Conservation (phyloP, 805 yeast genomes). For the Metschnikowia sp. region DNA sequence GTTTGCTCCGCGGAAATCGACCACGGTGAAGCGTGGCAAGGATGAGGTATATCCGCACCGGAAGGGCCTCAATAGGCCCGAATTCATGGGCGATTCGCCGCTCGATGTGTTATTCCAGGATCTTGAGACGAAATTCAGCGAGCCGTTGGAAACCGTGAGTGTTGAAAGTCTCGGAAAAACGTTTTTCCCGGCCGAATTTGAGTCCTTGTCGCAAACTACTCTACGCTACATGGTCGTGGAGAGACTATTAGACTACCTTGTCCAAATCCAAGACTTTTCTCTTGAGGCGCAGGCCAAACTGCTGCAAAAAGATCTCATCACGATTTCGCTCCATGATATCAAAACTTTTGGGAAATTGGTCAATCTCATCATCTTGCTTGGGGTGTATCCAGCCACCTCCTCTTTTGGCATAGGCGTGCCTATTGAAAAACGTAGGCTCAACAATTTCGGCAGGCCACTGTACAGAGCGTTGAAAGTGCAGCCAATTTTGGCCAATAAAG, state of each 20-base stretch:
- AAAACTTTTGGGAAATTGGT: conserved; percentile 64
- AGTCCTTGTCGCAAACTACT: neutral
- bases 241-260: conserved; percentile 34
- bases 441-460: conserved; percentile 38
- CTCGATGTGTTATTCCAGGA: conserved; percentile 33
- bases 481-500: conserved; percentile 12
- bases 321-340: conserved; percentile 84
- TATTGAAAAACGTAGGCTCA: conserved; percentile 53
- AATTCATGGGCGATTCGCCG: conserved; percentile 27
- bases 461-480: conserved; percentile 25
- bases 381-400: conserved; percentile 64
- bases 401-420: conserved; percentile 59
- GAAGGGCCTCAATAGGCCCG: conserved; percentile 35
- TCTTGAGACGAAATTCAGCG: conserved; percentile 25
- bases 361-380: conserved; percentile 63
- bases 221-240: conserved; percentile 25
- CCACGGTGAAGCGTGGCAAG: conserved; percentile 29
- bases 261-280: conserved; percentile 38
- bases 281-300: conserved; percentile 14
- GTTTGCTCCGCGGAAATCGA: conserved; percentile 24
- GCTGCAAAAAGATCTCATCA: conserved; percentile 34
- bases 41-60: conserved; percentile 31
- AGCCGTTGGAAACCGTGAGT: conserved; percentile 22
- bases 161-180: conserved; percentile 9
- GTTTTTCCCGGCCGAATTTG: neutral